Evolutionary conservation across 345 rosid genomes (phyloP), one percentile per base, ranked within the genome.

Genomic region (Salix brachista): DNA sequence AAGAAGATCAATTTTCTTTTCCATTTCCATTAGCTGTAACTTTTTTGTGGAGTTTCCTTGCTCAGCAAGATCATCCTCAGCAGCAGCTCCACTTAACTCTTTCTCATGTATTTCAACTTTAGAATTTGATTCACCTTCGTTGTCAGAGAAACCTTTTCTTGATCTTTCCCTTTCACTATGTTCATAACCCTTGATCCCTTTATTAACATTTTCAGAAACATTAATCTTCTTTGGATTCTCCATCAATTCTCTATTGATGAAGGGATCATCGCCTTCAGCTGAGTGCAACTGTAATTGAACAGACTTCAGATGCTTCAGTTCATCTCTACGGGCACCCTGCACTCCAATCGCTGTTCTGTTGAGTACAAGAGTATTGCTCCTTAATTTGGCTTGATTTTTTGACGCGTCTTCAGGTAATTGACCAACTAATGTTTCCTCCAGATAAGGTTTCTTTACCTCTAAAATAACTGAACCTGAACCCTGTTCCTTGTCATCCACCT

Each of bases 31-130:
- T 11, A 41, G n/a, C 69, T 89, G 97, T 74, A 88, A 87, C 83
- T 90, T 92, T 54, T 79, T 84, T 67, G 75, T 76, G 26, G 95
- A 90, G 79, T 92, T 86, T 23, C 93, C 91, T 71, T 88, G 92
- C 80, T 89, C 94, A 61, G 95, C 88, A 42, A 84, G 86, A 76
- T 91, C 90, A 73, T 86, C 86, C 87, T 94, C 92, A 21, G 90
- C 76, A 75, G 92, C 94, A 77, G 97, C 84, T 87, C 88, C 92
- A 82, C 85, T 85, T 32, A 90, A 70, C 83, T 90, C 94, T 83
- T 92, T 91, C 83, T 91, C 88, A 28, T 87, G 84, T 78, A 81
- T 83, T 78, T 92, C 90, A 67, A 86, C 78, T 83, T 75, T 87
- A 54, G 89, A 69, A 50, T 85, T 88, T 73, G 86, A 83, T 23